Base-by-base conservation (phyloP, 2,329 filamentous ascomycete genomes). In the Sporothrix schenckii region DNA sequence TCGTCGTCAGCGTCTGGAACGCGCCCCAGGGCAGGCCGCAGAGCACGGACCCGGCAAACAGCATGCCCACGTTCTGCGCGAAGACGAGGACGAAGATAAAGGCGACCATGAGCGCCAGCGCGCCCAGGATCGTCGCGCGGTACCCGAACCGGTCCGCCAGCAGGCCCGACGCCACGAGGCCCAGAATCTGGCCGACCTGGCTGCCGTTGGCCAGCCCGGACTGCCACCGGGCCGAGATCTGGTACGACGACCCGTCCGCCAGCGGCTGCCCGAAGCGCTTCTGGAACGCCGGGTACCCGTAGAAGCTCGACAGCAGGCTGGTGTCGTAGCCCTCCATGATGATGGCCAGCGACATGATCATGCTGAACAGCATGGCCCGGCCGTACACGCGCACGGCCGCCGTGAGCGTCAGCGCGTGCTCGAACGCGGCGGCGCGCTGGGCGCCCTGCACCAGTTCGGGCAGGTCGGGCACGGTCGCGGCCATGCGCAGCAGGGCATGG, bases 221-320 rank as follows among this genome's bases (percentile, higher is more conserved):
- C 74, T 87, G 84, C 86, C 86, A 87, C 0, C 80, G 73, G 0
- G 83, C 81, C 0, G 81, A 78, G 34, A 87, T 77, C 72, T 85
- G 77, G 65, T 78, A 80, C 7, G 73, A 72, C 13, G n/a, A n/a
- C n/a, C 76, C 76, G 13, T 70, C 72, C 16, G 75, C 75, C 53
- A 76, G 74, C 63, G 74, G 77, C 27, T 75, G 72, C 4, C 78
- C 79, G 52, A 77, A 79, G 53, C 76, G 74, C 41, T 69, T 69
- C 7, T 70, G 69, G 30, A 75, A 76, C 6, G 73, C 63, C 4
- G 75, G 74, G 66, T 73, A 74, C 0, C 71, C 74, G 27, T 71
- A 74, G 39, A 75, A 74, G 49, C 72, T 74, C n/a, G 72, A 73
- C 34, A 76, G 66, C 68, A 76, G 68, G 4, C 72, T 72, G 11